Evolutionary conservation across 805 yeast species (phyloP), one percentile per base, ranked within the genome.

Genomic region (Candida maesae): DNA sequence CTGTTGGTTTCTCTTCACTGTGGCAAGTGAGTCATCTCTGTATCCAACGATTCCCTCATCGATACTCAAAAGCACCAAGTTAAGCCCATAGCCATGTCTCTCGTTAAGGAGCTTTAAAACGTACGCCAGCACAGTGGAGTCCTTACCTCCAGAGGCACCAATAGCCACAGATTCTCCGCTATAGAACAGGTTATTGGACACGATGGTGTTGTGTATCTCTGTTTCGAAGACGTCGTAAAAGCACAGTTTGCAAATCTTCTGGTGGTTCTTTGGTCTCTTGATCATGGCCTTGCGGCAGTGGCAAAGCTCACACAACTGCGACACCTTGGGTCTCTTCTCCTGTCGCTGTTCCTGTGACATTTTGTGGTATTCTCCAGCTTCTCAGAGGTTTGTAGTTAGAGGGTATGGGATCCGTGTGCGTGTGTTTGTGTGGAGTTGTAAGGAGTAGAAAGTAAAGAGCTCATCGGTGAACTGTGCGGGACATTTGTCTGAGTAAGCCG

Each of bases 131-230:
- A 93, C 99, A 0, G 99, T 93, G 5, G 96, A 87, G 61, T 93
- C 99, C 56, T 93, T 93, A 39, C 99, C 99, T 19, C 99, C 99
- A 1, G 96, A 87, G 0, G 99, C 99, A 14, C 99, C 99, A 18
- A 93, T 90, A 14, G 98, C 99, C 2, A 93, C 90, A 20, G 67
- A 74, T 57, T 93, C 99, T 13, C 98, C 98, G 0, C 66, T 70
- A 18, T 77, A 61, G 55, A 93, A 93, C 35, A 93, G 71, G 1
- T 77, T 68, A 39, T 83, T 81, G 26, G 75, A 68, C 12, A 72
- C 67, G 34, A 93, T 91, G 2, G 99, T 91, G 53, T 88, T 76
- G 67, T 93, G 99, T 48, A 93, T 85, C 60, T 93, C 99, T 0
- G 95, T 85, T 65, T 93, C 99, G 63, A 93, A 93, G 3, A 89